A percentile compares a stretch with the other conserved stretches of the same genome.
These are phyloP conservation scores for Rhodocollybia butyracea DNA, from an alignment of 768 basidiomycete species.

Conservation along the genomic window DNA sequence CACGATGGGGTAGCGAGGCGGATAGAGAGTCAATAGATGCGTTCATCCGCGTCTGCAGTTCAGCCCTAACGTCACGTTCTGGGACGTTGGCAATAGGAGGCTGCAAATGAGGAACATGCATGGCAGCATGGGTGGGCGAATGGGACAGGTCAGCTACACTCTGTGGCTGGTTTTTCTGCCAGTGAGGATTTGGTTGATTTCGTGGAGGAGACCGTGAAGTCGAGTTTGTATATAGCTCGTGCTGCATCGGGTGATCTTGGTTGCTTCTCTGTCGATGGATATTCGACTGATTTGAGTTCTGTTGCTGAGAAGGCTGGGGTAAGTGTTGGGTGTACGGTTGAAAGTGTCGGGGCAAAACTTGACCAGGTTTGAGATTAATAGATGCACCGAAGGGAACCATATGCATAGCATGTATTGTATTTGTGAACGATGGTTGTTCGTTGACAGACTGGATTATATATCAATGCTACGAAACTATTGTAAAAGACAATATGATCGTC, in stretches of 20 bases:
- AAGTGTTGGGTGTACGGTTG: constrained; percentile 12
- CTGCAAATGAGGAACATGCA: too few relatives aligned
- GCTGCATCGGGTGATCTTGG: not conserved
- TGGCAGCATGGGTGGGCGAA: too few relatives aligned
- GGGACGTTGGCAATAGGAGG: too few relatives aligned
- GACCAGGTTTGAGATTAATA: constrained; percentile 51
- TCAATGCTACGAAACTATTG: not conserved
- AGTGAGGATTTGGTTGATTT: not conserved
- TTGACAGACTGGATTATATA: not conserved
- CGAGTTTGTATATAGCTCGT: not conserved
- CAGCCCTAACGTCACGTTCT: too few relatives aligned
- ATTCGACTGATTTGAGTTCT: not conserved
- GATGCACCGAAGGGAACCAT: constrained; percentile 31
- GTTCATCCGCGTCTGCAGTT: too few relatives aligned
- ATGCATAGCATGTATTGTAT: not conserved
- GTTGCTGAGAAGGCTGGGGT: too few relatives aligned
- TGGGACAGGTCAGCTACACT: too few relatives aligned
- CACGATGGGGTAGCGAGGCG: too few relatives aligned
- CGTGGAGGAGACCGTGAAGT: not conserved
- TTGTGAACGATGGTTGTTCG: not conserved
- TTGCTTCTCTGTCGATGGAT: not conserved
- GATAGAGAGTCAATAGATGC: too few relatives aligned
- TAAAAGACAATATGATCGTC: not conserved
- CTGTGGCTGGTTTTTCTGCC: not conserved
- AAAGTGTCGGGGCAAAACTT: constrained; percentile 46